These are phyloP conservation scores for Cyamopsis tetragonoloba DNA, from an alignment of 306 rosid species.

Conservation along the genomic window DNA sequence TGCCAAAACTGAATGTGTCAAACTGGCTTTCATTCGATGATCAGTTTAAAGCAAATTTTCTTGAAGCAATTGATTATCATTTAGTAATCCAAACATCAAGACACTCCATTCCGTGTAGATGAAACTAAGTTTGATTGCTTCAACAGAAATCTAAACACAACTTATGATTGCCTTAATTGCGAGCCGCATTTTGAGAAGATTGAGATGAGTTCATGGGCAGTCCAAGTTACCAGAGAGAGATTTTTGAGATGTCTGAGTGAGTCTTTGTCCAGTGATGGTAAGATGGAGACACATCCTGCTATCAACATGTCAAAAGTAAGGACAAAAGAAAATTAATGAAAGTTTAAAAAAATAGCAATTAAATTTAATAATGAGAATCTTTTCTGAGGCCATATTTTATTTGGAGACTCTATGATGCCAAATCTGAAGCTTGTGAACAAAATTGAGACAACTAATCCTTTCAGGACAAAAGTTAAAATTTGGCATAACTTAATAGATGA, in stretches of 20 bases:
- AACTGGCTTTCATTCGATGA: too few relatives aligned
- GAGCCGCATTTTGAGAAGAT: slow-evolving; percentile 30
- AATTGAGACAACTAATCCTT: background rate
- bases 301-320: background rate
- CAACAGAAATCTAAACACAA: too few relatives aligned
- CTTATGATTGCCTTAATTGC: slow-evolving; percentile 6
- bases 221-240: slow-evolving; percentile 82
- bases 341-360: background rate
- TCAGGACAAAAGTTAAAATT: background rate
- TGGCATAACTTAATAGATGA: background rate
- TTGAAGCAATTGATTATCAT: too few relatives aligned
- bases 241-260: slow-evolving; percentile 51
- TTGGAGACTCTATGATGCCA: background rate
- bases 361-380: background rate
- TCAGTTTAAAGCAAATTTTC: too few relatives aligned
- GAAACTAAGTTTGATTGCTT: too few relatives aligned
- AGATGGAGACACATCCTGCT: slow-evolving; percentile 34
- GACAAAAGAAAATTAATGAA: background rate
- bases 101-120: too few relatives aligned
- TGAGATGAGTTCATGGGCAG: slow-evolving; percentile 63
- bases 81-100: too few relatives aligned
- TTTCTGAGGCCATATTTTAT: background rate
- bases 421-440: background rate
- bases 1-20: too few relatives aligned
- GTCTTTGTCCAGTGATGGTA: slow-evolving; percentile 36